Evolutionary conservation across 129 eudicot species (phyloP).

Genomic region (Smallanthus sonchifolius): DNA sequence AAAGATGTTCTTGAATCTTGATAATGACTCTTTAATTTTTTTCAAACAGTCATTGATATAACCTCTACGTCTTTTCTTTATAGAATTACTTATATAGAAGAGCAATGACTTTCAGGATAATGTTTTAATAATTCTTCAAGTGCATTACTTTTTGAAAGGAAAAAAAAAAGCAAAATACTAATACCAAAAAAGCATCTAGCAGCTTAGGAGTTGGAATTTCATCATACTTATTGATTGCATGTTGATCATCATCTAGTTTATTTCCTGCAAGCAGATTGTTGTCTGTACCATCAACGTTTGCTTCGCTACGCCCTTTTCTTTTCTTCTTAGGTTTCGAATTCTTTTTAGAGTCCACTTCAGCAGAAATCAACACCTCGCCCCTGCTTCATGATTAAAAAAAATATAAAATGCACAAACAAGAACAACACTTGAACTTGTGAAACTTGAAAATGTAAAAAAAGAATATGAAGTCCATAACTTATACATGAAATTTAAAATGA

Average conservation of each 20-base stretch:
- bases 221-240: conserved; percentile 35
- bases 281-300: conserved; percentile 12
- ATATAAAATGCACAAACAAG: neutral
- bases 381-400: conserved; percentile 9
- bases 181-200: neutral
- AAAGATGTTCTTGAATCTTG: neutral
- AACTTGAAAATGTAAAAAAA: neutral
- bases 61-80: neutral
- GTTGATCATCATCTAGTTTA: conserved; percentile 34
- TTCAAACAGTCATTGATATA: neutral
- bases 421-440: neutral
- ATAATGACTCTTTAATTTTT: neutral
- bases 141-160: neutral
- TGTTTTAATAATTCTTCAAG: neutral
- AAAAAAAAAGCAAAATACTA: neutral
- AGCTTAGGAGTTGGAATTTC: neutral
- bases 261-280: conserved; percentile 20
- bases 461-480: neutral
- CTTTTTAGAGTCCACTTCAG: conserved; percentile 19
- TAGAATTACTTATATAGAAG: neutral
- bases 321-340: conserved; percentile 25
- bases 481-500: neutral
- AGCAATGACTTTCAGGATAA: neutral
- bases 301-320: conserved; percentile 31
- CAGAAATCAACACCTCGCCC: conserved; percentile 24